phyloP scores from a whole-genome alignment of 768 basidiomycete species.

The Chalciporus piperatus region DNA sequence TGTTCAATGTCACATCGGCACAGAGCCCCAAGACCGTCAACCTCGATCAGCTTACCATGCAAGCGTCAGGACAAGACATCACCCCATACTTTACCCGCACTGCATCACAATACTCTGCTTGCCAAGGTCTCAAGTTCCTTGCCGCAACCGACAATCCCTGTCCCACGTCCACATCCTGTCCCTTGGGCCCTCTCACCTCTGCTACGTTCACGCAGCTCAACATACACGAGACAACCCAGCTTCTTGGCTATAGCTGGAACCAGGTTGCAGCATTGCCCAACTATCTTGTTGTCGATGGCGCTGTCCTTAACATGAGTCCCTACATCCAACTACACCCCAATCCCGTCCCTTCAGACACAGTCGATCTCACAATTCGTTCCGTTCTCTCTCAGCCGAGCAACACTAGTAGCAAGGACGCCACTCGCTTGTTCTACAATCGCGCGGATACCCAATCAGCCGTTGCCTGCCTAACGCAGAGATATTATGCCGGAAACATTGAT shows the following conservation, averaged over 20 bases:
- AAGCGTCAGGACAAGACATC: constrained; percentile 79
- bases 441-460: constrained; percentile 63
- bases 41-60: constrained; percentile 52
- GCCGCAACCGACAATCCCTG: constrained; percentile 80
- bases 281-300: constrained; percentile 89
- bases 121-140: constrained; percentile 58
- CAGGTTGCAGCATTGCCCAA: constrained; percentile 71
- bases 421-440: constrained; percentile 79
- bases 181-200: constrained; percentile 57
- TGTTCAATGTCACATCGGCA: constrained; percentile 69
- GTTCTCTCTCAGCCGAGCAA: constrained; percentile 50
- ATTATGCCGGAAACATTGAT: constrained; percentile 93
- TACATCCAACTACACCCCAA: constrained; percentile 75
- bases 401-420: constrained; percentile 81
- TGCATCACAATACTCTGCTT: constrained; percentile 62
- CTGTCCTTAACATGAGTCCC: constrained; percentile 88
- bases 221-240: constrained; percentile 60
- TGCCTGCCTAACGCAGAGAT: constrained; percentile 80
- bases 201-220: constrained; percentile 59
- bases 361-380: constrained; percentile 82
- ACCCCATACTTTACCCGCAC: constrained; percentile 79
- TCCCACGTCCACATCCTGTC: constrained; percentile 54
- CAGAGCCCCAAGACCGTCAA: constrained; percentile 47
- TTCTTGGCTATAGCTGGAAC: constrained; percentile 89
- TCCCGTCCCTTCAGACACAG: constrained; percentile 65